Evolutionary conservation across 2,329 filamentous ascomycete genomes (phyloP), one percentile per base, ranked within the genome.

Genomic region (Sporothrix curviconia): DNA sequence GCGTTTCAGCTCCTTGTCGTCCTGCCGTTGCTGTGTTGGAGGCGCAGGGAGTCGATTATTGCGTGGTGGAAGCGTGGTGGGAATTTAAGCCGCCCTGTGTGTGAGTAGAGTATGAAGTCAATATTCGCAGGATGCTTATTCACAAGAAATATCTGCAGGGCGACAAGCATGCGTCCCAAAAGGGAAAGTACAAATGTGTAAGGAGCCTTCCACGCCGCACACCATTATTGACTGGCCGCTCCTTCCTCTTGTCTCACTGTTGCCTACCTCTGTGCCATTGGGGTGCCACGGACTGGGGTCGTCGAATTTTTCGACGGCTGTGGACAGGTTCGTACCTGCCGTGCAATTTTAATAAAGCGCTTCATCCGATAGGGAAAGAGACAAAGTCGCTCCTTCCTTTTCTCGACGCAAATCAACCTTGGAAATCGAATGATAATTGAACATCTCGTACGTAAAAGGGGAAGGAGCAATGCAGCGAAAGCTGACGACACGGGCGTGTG

Each of bases 331-430:
- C 52, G 40, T 30, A 46, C 37, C 40, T 55, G 52, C 52, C 51
- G 40, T 55, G 30, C 39, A 43, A 53, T 49, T 53, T n/a, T n/a
- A n/a, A n/a, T 54, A 54, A 17, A 54, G 43, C 44, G 39, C 24
- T 8, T n/a, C n/a, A 5, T 4, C 24, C 30, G 40, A 19, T 4
- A 42, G 34, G 34, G 25, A 30, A 52, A 28, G 34, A 25, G 30
- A 17, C 7, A 30, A 17, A 14, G 25, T 19, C 25, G 52, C 52
- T 44, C 40, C 40, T 55, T 44, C 52, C 52, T 11, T 17, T 36
- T 28, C 25, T 37, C 22, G 50, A 42, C n/a, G n/a, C 37, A 37
- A 22, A 19, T n/a, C 7, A 28, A n/a, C 15, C 32, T n/a, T 19
- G 7, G 28, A 50, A 50, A 37, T 17, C n/a, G 32, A 50, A 9